A percentile compares a stretch with the other conserved stretches of the same genome.
These are phyloP conservation scores for Mycena citricolor DNA, from an alignment of 1,284 basidiomycete genomes.

Conservation along the genomic window DNA sequence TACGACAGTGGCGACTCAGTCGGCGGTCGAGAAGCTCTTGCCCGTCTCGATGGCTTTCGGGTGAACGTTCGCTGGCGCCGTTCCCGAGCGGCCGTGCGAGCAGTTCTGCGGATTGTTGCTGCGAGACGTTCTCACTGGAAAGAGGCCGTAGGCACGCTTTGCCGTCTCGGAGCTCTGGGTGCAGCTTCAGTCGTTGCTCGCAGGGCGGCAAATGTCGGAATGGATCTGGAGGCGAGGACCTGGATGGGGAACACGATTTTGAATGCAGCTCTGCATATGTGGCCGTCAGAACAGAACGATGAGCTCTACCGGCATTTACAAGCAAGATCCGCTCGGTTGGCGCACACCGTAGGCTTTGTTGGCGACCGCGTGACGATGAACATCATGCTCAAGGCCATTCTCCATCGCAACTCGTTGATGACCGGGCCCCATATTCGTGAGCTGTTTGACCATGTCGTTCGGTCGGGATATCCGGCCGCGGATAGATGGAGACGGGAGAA, in stretches of 20 bases:
- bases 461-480: constrained; percentile 54
- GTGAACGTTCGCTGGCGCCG: constrained; percentile 28
- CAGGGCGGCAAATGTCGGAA: too few relatives aligned
- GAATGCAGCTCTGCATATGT: constrained; percentile 38
- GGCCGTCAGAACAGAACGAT: constrained; percentile 38
- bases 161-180: too few relatives aligned
- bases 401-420: constrained; percentile 47
- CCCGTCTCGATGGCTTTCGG: constrained; percentile 20
- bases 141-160: too few relatives aligned
- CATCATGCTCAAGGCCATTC: constrained; percentile 54
- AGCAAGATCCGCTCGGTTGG: constrained; percentile 40
- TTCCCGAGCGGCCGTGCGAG: too few relatives aligned
- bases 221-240: constrained; percentile 38
- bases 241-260: constrained; percentile 57
- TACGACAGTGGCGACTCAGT: constrained; percentile 17
- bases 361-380: constrained; percentile 68
- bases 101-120: too few relatives aligned
- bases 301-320: constrained; percentile 45
- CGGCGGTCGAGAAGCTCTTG: constrained; percentile 24
- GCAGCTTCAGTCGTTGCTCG: too few relatives aligned
- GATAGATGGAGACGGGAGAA: constrained; percentile 29
- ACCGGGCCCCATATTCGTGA: constrained; percentile 42
- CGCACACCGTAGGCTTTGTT: constrained; percentile 41
- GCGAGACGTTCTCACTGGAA: too few relatives aligned
- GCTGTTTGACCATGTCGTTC: constrained; percentile 61